Evolutionary conservation across 495 filamentous ascomycete species (phyloP), one percentile per base, ranked within the genome.

Genomic region (Penicillium steckii): DNA sequence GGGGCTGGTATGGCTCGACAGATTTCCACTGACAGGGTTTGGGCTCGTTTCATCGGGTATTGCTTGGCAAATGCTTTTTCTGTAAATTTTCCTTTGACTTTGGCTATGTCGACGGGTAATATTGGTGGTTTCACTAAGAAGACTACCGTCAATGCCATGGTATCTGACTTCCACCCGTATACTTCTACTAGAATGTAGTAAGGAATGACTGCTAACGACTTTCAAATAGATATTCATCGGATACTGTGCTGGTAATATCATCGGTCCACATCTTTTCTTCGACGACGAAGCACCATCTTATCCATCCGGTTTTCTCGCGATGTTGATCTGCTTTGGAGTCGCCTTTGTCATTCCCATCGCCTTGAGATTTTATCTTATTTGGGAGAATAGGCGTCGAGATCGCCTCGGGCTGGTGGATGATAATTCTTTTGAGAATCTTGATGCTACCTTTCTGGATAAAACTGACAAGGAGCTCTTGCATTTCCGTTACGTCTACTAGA

Each of bases 211-310:
- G 24, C 18, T 21, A 27, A 52, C 23, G 17, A 18, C 24, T 4
- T 19, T 10, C 52, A 12, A n/a, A 9, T 32, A 55, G 53, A 37
- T 50, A 35, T 64, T 64, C 26, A 48, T 64, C 18, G 57, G 38
- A 7, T 61, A 80, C 53, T 80, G 75, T 46, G 58, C 77, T 8
- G 77, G 77, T 3, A 64, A 64, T 24, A 57, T 60, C 40, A 49
- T 55, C 24, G 61, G 57, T 0, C 61, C 61, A 3, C 51, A 58
- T 10, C 13, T 60, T 3, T 55, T 64, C 30, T 56, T 52, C 23
- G 43, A 43, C 3, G 23, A 44, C 2, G 46, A 64, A 21, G 57
- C 61, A 2, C 61, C 61, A 12, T 32, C 24, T 13, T 57, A 57
- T 17, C 43, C 46, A 1, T 55, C 53, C 0, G 53, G 53, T 1